These are phyloP conservation scores for Decorospora gaudefroyi DNA, from an alignment of 2,329 filamentous ascomycete genomes.

Conservation along the genomic window DNA sequence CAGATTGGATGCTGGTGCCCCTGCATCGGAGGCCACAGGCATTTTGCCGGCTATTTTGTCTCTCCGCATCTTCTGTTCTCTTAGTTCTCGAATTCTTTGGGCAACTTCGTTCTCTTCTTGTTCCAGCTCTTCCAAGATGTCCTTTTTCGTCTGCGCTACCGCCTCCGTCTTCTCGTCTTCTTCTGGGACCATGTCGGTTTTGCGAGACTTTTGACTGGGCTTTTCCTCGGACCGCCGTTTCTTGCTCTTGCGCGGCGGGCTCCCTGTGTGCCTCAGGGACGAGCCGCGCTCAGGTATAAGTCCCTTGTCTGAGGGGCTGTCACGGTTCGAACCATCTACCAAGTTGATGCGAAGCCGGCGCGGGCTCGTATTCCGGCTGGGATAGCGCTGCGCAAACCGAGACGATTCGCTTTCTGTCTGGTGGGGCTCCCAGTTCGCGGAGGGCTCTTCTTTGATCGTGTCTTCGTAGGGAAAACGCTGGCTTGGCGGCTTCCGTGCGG, in stretches of 20 bases:
- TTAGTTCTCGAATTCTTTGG: conserved; percentile 61
- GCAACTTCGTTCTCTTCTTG: conserved; percentile 61
- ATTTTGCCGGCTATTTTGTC: conserved; percentile 49
- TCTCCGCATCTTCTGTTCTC: conserved; percentile 61
- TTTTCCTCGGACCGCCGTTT: conserved; percentile 30
- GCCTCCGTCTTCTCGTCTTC: conserved; percentile 34
- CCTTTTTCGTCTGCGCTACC: conserved; percentile 32
- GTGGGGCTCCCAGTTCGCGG: conserved; percentile 17
- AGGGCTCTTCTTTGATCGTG: conserved; percentile 46
- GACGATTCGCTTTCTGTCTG: conserved; percentile 35
- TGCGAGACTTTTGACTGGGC: conserved; percentile 35
- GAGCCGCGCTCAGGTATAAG: conserved; percentile 43
- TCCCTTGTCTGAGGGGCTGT: conserved; percentile 37
- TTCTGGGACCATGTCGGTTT: conserved; percentile 33
- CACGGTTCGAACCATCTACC: conserved; percentile 28
- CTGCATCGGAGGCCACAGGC: conserved; percentile 47
- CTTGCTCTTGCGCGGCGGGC: conserved; percentile 40
- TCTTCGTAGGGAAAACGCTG: conserved; percentile 43
- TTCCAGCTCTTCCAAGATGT: conserved; percentile 41
- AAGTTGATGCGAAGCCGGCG: conserved; percentile 35
- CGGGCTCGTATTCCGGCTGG: conserved; percentile 40
- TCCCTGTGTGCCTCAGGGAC: conserved; percentile 41
- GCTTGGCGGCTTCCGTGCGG: conserved; percentile 26
- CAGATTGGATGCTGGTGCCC: conserved; percentile 44
- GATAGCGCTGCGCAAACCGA: conserved; percentile 34